Evolutionary conservation across 1,284 basidiomycete genomes (phyloP).

Genomic region (Ustilago vetiveriae): DNA sequence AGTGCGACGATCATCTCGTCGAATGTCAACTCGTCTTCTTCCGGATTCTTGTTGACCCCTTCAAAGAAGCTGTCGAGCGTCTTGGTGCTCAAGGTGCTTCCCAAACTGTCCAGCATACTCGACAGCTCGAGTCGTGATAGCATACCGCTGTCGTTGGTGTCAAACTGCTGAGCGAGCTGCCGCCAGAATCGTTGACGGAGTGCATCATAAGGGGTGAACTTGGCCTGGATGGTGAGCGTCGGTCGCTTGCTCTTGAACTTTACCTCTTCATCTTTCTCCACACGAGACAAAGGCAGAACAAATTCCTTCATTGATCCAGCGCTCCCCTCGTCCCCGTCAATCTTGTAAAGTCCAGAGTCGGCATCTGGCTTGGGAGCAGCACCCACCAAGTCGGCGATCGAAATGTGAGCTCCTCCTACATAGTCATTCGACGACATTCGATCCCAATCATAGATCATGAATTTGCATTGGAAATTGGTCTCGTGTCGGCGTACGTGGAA

Average conservation of each 20-base stretch:
- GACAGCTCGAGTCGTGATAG: conserved; percentile 87
- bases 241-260: conserved; percentile 48
- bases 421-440: conserved; percentile 63
- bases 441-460: conserved; percentile 65
- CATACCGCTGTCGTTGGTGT: conserved; percentile 82
- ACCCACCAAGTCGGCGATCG: conserved; percentile 51
- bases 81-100: conserved; percentile 83
- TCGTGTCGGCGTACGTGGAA: conserved; percentile 94
- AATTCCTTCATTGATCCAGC: conserved; percentile 42
- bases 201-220: conserved; percentile 88
- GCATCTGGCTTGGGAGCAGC: conserved; percentile 53
- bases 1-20: conserved; percentile 72
- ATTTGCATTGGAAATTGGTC: conserved; percentile 68
- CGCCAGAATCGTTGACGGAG: conserved; percentile 78
- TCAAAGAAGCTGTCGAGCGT: conserved; percentile 76
- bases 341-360: conserved; percentile 52
- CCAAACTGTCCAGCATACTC: conserved; percentile 96
- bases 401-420: conserved; percentile 52
- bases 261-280: conserved; percentile 47
- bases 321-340: conserved; percentile 36
- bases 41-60: conserved; percentile 73
- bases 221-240: conserved; percentile 74
- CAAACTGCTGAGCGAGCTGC: conserved; percentile 88
- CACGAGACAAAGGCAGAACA: conserved; percentile 46
- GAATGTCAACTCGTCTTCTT: conserved; percentile 78